Evolutionary conservation across 257 asterid species (phyloP), one percentile per base, ranked within the genome.

Genomic region (Fraxinus cuspidata): DNA sequence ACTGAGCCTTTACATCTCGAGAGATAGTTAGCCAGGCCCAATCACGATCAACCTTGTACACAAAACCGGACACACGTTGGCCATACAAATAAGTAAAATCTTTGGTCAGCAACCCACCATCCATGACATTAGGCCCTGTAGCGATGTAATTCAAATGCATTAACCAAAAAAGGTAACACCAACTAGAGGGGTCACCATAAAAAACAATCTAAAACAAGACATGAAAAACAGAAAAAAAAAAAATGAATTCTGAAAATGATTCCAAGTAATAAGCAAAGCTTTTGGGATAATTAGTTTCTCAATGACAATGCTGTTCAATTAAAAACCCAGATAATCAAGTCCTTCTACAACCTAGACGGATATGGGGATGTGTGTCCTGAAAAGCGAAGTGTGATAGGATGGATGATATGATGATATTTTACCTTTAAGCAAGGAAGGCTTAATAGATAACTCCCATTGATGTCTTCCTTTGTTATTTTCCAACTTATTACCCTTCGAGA

Each of bases 1-100:
- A 78, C 77, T 86, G 90, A 65, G 98, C 98, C 35, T 78, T 96
- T 72, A 87, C 91, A 79, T 87, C 82, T 74, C 95, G 94, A 75
- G 99, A 89, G 79, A 93, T 80, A 32, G 92, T 69, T 77, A 96
- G 73, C 97, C 97, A 92, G 58, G 83, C 96, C 92, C 96, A 93
- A 60, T 96, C 94, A 67, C 73, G 66, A 81, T 96, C 99, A 77
- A 92, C 89, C 86, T 92, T 93, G 81, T 87, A 93, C 77, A 96
- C 93, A 73, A 76, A 93, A 76, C 99, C 99, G 81, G 92, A 82
- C 81, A 96, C 90, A 34, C 58, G 72, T 77, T 88, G 92, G 25
- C 98, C 97, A 70, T 81, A 79, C 35, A 90, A 79, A 79, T 88
- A 91, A 85, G 81, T 86, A 79, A 89, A 80, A 29, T 84, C 88